Evolutionary conservation across 805 yeast genomes (phyloP).

Genomic region (Sungouiozyma ichnusensis): DNA sequence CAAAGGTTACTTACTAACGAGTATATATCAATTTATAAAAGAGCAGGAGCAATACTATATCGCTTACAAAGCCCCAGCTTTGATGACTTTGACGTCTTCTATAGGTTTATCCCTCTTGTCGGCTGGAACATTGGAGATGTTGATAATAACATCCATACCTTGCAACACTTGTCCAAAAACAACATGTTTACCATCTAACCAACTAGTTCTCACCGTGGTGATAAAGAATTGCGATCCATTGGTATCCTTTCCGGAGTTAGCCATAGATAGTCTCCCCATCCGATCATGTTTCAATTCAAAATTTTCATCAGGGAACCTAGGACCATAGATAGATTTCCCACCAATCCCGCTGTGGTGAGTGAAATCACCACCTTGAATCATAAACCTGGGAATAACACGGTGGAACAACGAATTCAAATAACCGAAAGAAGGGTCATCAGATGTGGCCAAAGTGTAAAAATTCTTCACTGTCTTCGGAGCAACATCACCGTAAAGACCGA

Average conservation of each 20-base stretch:
- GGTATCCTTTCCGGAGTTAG: constrained; percentile 68
- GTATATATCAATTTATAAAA: no score
- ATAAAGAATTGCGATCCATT: constrained; percentile 94
- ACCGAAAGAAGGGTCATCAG: constrained; percentile 59
- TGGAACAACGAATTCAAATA: constrained; percentile 59
- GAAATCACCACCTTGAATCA: constrained; percentile 79
- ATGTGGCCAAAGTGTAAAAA: constrained; percentile 69
- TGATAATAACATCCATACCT: constrained; percentile 72
- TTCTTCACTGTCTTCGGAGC: constrained; percentile 86
- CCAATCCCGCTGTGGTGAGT: constrained; percentile 62
- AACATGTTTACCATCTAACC: constrained; percentile 93
- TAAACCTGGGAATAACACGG: constrained; percentile 59
- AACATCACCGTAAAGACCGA: constrained; percentile 80
- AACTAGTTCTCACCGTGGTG: constrained; percentile 69
- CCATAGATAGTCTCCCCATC: constrained; percentile 66
- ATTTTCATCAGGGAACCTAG: constrained; percentile 58
- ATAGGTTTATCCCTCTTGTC: constrained; percentile 62
- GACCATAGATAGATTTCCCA: constrained; percentile 66
- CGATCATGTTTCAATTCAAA: constrained; percentile 57
- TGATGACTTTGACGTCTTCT: constrained; percentile 51
- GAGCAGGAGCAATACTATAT: no score
- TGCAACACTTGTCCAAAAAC: constrained; percentile 91
- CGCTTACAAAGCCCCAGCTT: constrained; percentile 43
- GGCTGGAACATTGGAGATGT: constrained; percentile 67
- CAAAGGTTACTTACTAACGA: no score